Base-by-base conservation (phyloP, 1,284 basidiomycete genomes). In the Polyporus tsugae region DNA sequence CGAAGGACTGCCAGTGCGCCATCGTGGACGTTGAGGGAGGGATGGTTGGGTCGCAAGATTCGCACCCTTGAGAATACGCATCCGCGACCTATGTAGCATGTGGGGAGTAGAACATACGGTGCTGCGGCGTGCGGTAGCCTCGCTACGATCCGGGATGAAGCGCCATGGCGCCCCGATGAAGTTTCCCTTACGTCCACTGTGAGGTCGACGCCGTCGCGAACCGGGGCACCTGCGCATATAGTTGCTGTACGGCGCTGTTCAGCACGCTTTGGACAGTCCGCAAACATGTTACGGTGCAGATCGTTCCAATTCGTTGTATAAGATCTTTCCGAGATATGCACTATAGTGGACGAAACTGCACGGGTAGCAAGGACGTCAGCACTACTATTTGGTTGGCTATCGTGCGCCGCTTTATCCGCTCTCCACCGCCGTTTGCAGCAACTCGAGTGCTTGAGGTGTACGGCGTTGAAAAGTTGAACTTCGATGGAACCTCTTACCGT, bases 71-170 rank as follows among this genome's bases (percentile, higher is more conserved):
- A 25, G 49, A 53, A 29, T 53, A 25, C 29, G 25, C 11, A 6
- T n/a, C 22, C 15, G 6, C 11, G 15, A 53, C 13, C 29, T 53
- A 19, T n/a, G n/a, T n/a, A n/a, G 22, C 25, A 33, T 57, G 17
- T 17, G 53, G 10, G 29, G 33, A 19, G n/a, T n/a, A n/a, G n/a
- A n/a, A 57, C 55, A 15, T 1, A 19, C 55, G 4, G 55, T 57
- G 55, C 55, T 57, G 55, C 55, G 55, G 55, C n/a, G n/a, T n/a
- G n/a, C n/a, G n/a, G n/a, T 57, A 57, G 35, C 13, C 17, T 19
- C 17, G 17, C 55, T 17, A 36, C 55, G 33, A 36, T 33, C 49
- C 49, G 49, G 29, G 49, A 33, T 33, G 29, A 15, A 13, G 25
- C 2, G 13, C 15, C 1, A 33, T 29, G 13, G 49, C 49, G 49